Conservation (phyloP, 495 filamentous ascomycete genomes). For the Penicillium manginii region DNA sequence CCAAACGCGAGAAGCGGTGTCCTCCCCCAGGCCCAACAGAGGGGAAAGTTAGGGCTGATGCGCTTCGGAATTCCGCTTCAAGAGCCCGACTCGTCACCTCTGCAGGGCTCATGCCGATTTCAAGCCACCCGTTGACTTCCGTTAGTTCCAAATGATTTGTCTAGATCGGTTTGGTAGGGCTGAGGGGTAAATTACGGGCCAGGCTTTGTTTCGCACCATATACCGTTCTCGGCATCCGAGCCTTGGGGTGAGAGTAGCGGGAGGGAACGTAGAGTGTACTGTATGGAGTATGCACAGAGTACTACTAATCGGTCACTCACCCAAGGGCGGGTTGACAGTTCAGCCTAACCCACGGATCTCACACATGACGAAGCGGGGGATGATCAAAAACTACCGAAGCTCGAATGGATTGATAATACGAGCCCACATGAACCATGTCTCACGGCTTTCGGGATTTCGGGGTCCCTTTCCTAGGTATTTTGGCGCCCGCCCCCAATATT, state of each 20-base stretch:
- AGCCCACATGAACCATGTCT: background rate
- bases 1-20: slow-evolving; percentile 32
- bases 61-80: background rate
- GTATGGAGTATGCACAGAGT: too few relatives aligned
- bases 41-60: background rate
- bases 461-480: background rate
- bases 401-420: background rate
- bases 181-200: background rate
- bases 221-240: too few relatives aligned
- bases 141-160: background rate
- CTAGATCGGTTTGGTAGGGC: slow-evolving; percentile 1
- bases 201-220: background rate
- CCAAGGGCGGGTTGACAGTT: background rate
- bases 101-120: slow-evolving; percentile 3
- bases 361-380: background rate
- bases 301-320: too few relatives aligned
- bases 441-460: background rate
- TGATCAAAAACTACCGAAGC: background rate
- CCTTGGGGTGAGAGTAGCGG: too few relatives aligned
- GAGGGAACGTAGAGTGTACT: too few relatives aligned
- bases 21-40: background rate
- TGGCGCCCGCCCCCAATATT: slow-evolving; percentile 13
- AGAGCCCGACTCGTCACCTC: slow-evolving; percentile 5
- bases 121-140: slow-evolving; percentile 3
- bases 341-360: background rate